A percentile compares a stretch with the other conserved stretches of the same genome.
phyloP scores from a whole-genome alignment of 2,329 filamentous ascomycete species.

The Apiospora pterosperma region DNA sequence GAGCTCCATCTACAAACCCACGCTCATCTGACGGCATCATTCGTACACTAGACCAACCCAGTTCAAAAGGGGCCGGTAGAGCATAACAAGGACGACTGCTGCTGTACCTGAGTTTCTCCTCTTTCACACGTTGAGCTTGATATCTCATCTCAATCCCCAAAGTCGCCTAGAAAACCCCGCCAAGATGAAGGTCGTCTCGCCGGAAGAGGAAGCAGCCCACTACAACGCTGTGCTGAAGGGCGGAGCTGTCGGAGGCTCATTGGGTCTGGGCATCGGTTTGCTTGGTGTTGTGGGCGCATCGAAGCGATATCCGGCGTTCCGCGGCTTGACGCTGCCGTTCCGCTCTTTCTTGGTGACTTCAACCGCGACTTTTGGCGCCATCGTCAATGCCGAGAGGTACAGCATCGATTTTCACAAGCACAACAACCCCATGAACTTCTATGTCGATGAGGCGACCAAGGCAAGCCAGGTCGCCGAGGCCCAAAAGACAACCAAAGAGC shows the following conservation, averaged over 20 bases:
- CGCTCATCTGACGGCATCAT: neutral
- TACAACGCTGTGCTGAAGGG: conserved; percentile 79
- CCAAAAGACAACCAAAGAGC: conserved; percentile 55
- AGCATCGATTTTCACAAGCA: conserved; percentile 62
- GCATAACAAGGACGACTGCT: neutral
- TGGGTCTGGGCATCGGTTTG: conserved; percentile 65
- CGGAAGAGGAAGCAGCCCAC: conserved; percentile 87
- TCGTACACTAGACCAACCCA: neutral
- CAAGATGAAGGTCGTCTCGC: conserved; percentile 91
- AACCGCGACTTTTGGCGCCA: conserved; percentile 77
- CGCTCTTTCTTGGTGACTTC: conserved; percentile 87
- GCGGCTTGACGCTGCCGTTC: conserved; percentile 81
- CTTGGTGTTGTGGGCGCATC: conserved; percentile 66
- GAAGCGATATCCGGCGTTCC: conserved; percentile 73
- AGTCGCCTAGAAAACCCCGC: conserved; percentile 11
- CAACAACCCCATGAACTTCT: conserved; percentile 64
- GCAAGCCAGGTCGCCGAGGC: conserved; percentile 50
- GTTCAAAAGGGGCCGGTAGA: neutral
- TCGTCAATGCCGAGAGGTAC: conserved; percentile 79
- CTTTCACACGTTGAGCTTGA: neutral
- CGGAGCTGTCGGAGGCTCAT: conserved; percentile 67
- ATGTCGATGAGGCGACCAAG: conserved; percentile 61
- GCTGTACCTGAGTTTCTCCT: neutral
- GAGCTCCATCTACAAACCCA: neutral
- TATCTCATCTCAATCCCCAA: neutral